phyloP scores from a whole-genome alignment of 2,329 filamentous ascomycete genomes.

The Stemphylium beticola region DNA sequence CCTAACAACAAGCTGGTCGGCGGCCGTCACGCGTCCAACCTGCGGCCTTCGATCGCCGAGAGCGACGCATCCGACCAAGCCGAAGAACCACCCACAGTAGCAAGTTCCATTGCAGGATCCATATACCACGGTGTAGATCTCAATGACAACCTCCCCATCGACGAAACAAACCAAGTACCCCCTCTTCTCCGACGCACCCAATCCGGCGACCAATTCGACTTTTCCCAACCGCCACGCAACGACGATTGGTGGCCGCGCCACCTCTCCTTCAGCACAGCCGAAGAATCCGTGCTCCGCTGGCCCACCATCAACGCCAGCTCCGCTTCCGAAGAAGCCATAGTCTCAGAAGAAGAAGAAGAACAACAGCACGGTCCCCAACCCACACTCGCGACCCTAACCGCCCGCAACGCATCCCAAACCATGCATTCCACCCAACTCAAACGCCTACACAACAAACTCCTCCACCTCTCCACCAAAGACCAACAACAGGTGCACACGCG shows the following conservation, averaged over 20 bases:
- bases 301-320: conserved; percentile 25
- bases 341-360: conserved; percentile 31
- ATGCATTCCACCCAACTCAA: conserved; percentile 62
- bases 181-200: conserved; percentile 67
- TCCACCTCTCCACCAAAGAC: conserved; percentile 62
- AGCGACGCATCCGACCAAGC: conserved; percentile 35
- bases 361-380: neutral
- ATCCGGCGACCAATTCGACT: conserved; percentile 54
- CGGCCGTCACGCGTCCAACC: conserved; percentile 22
- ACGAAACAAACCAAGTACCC: conserved; percentile 59
- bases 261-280: conserved; percentile 76
- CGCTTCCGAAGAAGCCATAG: conserved; percentile 25
- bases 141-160: conserved; percentile 39
- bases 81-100: conserved; percentile 51
- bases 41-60: conserved; percentile 21
- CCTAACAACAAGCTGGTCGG: conserved; percentile 26
- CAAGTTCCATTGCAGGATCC: conserved; percentile 65
- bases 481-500: conserved; percentile 68
- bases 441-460: conserved; percentile 67
- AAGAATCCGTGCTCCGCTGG: conserved; percentile 76
- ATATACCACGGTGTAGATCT: conserved; percentile 66
- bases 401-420: conserved; percentile 44
- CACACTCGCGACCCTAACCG: conserved; percentile 32
- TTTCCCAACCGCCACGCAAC: conserved; percentile 48
- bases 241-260: conserved; percentile 73